Evolutionary conservation across 1,284 basidiomycete genomes (phyloP).

Genomic region (Trichosporon coremiiforme): DNA sequence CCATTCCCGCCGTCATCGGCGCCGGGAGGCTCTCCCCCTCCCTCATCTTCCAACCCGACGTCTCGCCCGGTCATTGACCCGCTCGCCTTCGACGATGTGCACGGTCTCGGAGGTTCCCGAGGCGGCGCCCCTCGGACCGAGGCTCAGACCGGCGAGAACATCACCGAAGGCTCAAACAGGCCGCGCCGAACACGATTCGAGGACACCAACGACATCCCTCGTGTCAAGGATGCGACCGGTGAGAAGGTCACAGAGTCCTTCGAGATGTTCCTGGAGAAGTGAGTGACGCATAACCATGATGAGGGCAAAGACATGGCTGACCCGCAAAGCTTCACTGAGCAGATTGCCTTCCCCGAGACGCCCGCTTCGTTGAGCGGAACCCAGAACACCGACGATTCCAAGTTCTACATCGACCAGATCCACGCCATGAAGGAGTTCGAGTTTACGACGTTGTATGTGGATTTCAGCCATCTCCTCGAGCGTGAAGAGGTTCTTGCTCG

Average conservation of each 20-base stretch:
- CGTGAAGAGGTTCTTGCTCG: slow-evolving; percentile 84
- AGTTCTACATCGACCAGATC: slow-evolving; percentile 87
- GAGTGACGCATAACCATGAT: slow-evolving; percentile 51
- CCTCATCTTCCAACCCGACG: slow-evolving; percentile 39
- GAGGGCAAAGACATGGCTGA: slow-evolving; percentile 15
- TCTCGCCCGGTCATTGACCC: slow-evolving; percentile 47
- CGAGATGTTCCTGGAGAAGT: slow-evolving; percentile 87
- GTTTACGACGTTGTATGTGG: slow-evolving; percentile 92
- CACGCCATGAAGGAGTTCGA: slow-evolving; percentile 90
- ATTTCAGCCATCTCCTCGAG: slow-evolving; percentile 86
- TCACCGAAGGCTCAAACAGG: slow-evolving; percentile 16
- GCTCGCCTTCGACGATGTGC: slow-evolving; percentile 48
- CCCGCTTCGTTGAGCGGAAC: slow-evolving; percentile 69
- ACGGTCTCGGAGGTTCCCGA: slow-evolving; percentile 45
- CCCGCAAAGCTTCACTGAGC: slow-evolving; percentile 73
- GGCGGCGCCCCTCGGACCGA: slow-evolving; percentile 19
- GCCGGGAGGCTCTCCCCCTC: slow-evolving; percentile 34
- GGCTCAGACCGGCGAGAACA: slow-evolving; percentile 26
- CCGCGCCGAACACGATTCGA: slow-evolving; percentile 22
- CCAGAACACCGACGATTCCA: slow-evolving; percentile 46
- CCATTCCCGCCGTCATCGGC: slow-evolving; percentile 44
- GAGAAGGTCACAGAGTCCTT: slow-evolving; percentile 91
- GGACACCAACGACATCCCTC: slow-evolving; percentile 68
- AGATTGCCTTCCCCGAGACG: slow-evolving; percentile 70
- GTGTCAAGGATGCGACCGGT: slow-evolving; percentile 88